A percentile compares a stretch with the other conserved stretches of the same genome.
Conservation (phyloP, 108 stramenopile genomes). For the Cylindrotheca closterium region DNA sequence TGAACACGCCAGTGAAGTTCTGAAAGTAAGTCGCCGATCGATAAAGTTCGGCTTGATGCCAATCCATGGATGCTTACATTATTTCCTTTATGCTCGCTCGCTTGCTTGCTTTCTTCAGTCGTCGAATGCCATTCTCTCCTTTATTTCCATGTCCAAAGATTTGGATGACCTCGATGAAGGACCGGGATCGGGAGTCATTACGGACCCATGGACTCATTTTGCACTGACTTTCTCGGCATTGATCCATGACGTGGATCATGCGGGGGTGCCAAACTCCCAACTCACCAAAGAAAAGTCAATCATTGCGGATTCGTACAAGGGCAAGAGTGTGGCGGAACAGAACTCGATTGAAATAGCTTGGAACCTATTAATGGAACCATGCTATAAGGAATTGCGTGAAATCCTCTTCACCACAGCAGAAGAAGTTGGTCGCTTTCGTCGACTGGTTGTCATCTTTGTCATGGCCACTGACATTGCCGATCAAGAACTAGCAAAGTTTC, state of each 20-base stretch:
- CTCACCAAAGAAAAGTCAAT: conserved; percentile 42
- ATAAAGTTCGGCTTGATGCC: conserved; percentile 2
- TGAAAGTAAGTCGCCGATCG: conserved; percentile 6
- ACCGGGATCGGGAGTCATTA: conserved; percentile 26
- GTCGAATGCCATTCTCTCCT: background rate
- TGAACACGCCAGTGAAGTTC: conserved; percentile 34
- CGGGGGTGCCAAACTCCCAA: conserved; percentile 53
- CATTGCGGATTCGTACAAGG: conserved; percentile 37
- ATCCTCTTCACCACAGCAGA: conserved; percentile 20
- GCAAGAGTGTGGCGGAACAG: conserved; percentile 51
- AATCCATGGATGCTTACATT: too few relatives aligned
- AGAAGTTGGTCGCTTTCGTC: conserved; percentile 24
- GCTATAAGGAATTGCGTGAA: conserved; percentile 29
- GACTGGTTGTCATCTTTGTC: conserved; percentile 32
- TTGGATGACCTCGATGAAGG: conserved; percentile 4
- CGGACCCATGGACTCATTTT: conserved; percentile 32
- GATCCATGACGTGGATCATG: conserved; percentile 27
- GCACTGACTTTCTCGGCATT: conserved; percentile 31
- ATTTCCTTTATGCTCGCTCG: too few relatives aligned
- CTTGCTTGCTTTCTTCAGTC: too few relatives aligned
- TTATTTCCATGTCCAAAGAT: background rate
- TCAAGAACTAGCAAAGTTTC: conserved; percentile 32
- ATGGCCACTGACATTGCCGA: conserved; percentile 52
- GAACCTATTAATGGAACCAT: conserved; percentile 43
- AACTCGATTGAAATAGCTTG: conserved; percentile 30